phyloP scores from a whole-genome alignment of 169 alveolate species.

The Cryptosporidium ubiquitum region DNA sequence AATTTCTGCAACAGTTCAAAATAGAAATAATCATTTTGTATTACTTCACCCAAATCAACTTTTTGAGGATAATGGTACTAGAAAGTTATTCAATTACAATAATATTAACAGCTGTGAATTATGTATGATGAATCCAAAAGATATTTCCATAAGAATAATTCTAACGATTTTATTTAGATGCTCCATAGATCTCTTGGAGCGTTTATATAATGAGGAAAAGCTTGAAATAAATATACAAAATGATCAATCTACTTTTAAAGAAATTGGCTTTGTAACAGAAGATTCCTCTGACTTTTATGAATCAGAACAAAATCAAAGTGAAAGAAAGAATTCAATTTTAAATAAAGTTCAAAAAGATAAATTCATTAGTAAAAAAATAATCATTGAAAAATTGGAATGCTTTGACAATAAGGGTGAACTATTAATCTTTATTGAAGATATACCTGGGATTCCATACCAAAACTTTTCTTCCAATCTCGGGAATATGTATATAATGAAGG shows the following conservation, averaged over 20 bases:
- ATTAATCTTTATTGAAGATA: background rate
- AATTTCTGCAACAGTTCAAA: background rate
- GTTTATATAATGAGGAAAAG: slow-evolving; percentile 2
- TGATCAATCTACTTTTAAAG: background rate
- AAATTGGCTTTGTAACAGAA: background rate
- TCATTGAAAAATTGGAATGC: background rate
- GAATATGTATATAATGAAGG: slow-evolving; percentile 8
- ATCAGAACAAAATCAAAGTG: background rate
- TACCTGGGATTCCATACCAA: background rate
- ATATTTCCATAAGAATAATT: slow-evolving; percentile 21
- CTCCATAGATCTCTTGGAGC: slow-evolving; percentile 21
- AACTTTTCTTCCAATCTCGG: background rate
- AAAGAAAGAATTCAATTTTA: background rate
- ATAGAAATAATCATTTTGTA: background rate
- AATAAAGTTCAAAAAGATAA: background rate
- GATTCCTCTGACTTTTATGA: background rate
- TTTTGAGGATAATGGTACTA: background rate
- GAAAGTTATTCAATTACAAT: background rate
- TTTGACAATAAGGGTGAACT: slow-evolving; percentile 2
- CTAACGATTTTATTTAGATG: slow-evolving; percentile 5
- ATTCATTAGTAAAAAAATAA: background rate
- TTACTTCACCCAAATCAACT: slow-evolving; percentile 17
- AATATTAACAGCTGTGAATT: slow-evolving; percentile 10
- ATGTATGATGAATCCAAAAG: slow-evolving; percentile 28
- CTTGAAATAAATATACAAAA: background rate